phyloP scores from a whole-genome alignment of 768 basidiomycete species.

The Pleurotus tuber-regium region DNA sequence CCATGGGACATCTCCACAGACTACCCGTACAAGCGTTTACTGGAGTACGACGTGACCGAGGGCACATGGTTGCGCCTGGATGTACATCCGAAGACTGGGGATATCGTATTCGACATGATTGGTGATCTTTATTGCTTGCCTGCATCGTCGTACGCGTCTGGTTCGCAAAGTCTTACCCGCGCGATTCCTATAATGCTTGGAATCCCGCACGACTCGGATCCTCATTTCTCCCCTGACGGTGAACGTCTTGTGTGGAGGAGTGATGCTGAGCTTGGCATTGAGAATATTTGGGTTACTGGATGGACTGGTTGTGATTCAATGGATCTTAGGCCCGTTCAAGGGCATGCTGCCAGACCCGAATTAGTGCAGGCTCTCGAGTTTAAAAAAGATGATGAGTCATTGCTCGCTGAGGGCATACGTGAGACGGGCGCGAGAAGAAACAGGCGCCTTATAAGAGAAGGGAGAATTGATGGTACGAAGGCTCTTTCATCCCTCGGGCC shows the following conservation, averaged over 20 bases:
- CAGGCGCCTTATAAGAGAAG: slow-evolving; percentile 55
- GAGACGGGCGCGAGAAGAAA: slow-evolving; percentile 47
- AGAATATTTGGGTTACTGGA: slow-evolving; percentile 70
- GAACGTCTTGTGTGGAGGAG: slow-evolving; percentile 63
- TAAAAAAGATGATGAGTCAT: slow-evolving; percentile 40
- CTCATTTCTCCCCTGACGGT: slow-evolving; percentile 68
- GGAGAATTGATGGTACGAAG: slow-evolving; percentile 44
- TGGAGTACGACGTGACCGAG: slow-evolving; percentile 67
- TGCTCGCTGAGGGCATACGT: slow-evolving; percentile 45
- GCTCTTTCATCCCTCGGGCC: background rate
- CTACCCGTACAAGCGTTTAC: slow-evolving; percentile 59
- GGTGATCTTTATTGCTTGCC: slow-evolving; percentile 75
- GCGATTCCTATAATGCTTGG: slow-evolving; percentile 64
- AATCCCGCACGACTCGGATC: slow-evolving; percentile 68
- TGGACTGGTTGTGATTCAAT: slow-evolving; percentile 68
- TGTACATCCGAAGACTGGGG: slow-evolving; percentile 66
- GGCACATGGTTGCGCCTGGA: slow-evolving; percentile 78
- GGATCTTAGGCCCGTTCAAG: slow-evolving; percentile 39
- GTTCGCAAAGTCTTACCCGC: slow-evolving; percentile 14
- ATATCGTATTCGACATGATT: slow-evolving; percentile 72
- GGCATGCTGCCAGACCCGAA: slow-evolving; percentile 19
- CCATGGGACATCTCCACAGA: slow-evolving; percentile 78
- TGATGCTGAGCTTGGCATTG: slow-evolving; percentile 68
- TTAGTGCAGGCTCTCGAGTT: slow-evolving; percentile 33
- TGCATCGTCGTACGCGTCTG: slow-evolving; percentile 24